A percentile compares a stretch with the other conserved stretches of the same genome.
phyloP scores from a whole-genome alignment of 306 rosid species.

The Malus sylvestris region DNA sequence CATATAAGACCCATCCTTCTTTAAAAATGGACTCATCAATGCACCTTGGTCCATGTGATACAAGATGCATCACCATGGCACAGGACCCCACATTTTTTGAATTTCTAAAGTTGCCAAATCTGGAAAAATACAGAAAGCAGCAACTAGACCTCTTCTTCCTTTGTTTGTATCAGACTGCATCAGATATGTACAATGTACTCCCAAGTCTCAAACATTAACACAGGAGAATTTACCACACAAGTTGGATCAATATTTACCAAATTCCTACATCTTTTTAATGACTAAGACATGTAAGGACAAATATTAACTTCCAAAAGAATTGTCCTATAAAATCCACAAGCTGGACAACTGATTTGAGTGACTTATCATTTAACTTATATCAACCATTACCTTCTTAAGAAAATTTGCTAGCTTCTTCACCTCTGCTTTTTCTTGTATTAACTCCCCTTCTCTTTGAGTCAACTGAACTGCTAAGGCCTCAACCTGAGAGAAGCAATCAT shows the following conservation, averaged over 20 bases:
- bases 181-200: not conserved
- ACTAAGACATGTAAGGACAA: not conserved
- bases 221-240: not conserved
- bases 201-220: not conserved
- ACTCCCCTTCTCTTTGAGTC: conserved; percentile 66
- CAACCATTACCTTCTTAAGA: conserved; percentile 79
- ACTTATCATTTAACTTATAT: not conserved
- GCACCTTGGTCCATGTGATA: not conserved
- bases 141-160: not conserved
- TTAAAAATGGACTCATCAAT: not conserved
- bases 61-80: not conserved
- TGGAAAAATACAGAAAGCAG: not conserved
- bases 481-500: conserved; percentile 28
- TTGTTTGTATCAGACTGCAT: not conserved
- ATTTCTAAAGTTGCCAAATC: not conserved
- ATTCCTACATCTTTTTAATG: not conserved
- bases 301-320: not conserved
- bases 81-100: not conserved
- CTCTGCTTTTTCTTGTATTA: conserved; percentile 86
- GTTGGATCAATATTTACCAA: not conserved
- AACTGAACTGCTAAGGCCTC: conserved; percentile 88
- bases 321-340: not conserved
- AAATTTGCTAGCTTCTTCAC: conserved; percentile 90
- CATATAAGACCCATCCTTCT: not conserved
- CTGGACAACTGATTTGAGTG: not conserved